These are phyloP conservation scores for Kodamaea restingae DNA, from an alignment of 805 yeast species.

Conservation along the genomic window DNA sequence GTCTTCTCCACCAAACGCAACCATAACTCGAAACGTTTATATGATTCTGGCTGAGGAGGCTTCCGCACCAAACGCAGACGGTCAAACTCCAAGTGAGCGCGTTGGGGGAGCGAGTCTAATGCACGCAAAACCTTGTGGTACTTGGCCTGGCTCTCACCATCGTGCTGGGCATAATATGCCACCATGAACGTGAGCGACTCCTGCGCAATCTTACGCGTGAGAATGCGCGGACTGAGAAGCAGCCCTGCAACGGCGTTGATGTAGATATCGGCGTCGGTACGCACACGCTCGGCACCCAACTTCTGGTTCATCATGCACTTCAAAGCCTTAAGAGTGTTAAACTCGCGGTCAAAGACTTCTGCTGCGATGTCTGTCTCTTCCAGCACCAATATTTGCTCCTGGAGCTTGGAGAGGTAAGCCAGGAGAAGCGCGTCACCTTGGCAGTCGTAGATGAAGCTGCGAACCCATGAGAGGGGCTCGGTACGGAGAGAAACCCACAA, in stretches of 20 bases:
- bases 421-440: slow-evolving; percentile 82
- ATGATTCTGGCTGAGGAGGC: slow-evolving; percentile 32
- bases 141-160: slow-evolving; percentile 34
- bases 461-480: slow-evolving; percentile 80
- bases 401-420: slow-evolving; percentile 48
- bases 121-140: slow-evolving; percentile 56
- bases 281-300: slow-evolving; percentile 58
- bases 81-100: slow-evolving; percentile 39
- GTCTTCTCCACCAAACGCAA: slow-evolving; percentile 59
- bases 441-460: slow-evolving; percentile 58
- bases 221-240: slow-evolving; percentile 65
- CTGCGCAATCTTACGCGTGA: slow-evolving; percentile 75
- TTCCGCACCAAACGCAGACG: slow-evolving; percentile 29
- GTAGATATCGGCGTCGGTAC: slow-evolving; percentile 37
- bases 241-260: slow-evolving; percentile 68
- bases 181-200: slow-evolving; percentile 59
- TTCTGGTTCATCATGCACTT: slow-evolving; percentile 65
- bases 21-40: slow-evolving; percentile 69
- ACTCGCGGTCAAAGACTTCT: slow-evolving; percentile 66
- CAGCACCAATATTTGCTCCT: slow-evolving; percentile 38
- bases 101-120: slow-evolving; percentile 40
- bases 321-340: slow-evolving; percentile 70
- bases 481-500: slow-evolving; percentile 91
- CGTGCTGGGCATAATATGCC: slow-evolving; percentile 32
- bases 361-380: slow-evolving; percentile 37